Conservation (phyloP, 495 filamentous ascomycete species). For the Penicillium bialowiezense region DNA sequence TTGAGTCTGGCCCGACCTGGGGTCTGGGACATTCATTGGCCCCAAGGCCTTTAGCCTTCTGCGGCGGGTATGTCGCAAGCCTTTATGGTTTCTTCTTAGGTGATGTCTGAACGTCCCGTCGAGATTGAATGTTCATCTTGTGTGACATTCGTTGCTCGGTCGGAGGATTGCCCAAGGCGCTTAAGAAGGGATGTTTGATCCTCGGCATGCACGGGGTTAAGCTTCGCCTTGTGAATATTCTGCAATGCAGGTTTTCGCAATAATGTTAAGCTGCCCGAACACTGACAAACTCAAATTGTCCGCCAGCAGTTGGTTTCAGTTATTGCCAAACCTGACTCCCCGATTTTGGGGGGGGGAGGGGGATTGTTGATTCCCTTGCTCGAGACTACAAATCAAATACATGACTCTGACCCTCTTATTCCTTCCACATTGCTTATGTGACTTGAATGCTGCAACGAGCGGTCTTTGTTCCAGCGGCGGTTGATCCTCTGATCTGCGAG, state of each 20-base stretch:
- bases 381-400: not conserved
- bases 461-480: not conserved
- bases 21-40: conserved; percentile 4
- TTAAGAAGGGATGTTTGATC: conserved; percentile 3
- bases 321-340: conserved; percentile 13
- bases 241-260: not conserved
- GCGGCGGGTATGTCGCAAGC: conserved; percentile 1
- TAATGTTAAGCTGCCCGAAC: not conserved
- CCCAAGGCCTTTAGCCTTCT: conserved; percentile 6
- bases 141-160: not conserved
- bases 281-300: conserved; percentile 5
- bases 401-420: not conserved
- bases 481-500: conserved; percentile 4
- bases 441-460: not conserved
- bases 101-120: not conserved
- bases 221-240: conserved; percentile 2
- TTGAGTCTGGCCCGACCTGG: conserved; percentile 6
- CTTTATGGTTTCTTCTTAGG: conserved; percentile 3
- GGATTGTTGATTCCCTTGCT: conserved; percentile 15
- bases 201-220: conserved; percentile 6
- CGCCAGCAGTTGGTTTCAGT: conserved; percentile 4
- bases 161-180: not conserved
- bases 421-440: conserved; percentile 7
- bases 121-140: not conserved
- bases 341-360: conserved; percentile 1